phyloP scores from a whole-genome alignment of 345 rosid genomes.

The Psidium friedrichsthalianum region DNA sequence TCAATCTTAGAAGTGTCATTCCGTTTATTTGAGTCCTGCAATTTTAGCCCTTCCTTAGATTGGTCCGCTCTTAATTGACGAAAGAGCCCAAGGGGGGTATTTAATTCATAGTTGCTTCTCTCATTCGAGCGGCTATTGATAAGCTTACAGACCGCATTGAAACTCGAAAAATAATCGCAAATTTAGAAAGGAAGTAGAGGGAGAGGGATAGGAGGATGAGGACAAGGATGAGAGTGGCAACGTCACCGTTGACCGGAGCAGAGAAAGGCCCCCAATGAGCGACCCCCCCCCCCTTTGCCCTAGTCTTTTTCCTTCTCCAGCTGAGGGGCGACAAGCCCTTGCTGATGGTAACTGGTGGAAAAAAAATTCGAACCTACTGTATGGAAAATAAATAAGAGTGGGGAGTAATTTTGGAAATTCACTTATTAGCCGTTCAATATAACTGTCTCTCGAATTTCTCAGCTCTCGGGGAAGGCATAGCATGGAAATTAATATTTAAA shows the following conservation, averaged over 20 bases:
- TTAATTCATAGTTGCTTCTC: no score
- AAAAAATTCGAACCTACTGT: neutral
- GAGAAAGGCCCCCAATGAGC: rapidly evolving
- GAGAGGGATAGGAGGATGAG: neutral
- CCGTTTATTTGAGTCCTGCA: no score
- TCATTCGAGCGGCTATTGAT: no score
- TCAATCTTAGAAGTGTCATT: no score
- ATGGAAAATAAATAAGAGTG: neutral
- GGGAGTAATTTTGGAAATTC: neutral
- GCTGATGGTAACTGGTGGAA: rapidly evolving
- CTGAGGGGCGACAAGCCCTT: rapidly evolving
- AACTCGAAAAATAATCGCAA: rapidly evolving
- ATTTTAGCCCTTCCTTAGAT: no score
- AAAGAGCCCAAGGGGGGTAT: no score
- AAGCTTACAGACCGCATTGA: neutral
- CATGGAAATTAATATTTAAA: neutral
- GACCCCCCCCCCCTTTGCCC: neutral
- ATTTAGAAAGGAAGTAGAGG: neutral
- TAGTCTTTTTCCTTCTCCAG: neutral
- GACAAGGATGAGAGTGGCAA: rapidly evolving
- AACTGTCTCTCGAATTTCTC: neutral
- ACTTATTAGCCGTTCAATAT: neutral
- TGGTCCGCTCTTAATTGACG: no score
- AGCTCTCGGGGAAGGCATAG: neutral
- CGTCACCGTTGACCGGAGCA: neutral